Conservation (phyloP, 31 red algal species). For the Endocladia muricata region DNA sequence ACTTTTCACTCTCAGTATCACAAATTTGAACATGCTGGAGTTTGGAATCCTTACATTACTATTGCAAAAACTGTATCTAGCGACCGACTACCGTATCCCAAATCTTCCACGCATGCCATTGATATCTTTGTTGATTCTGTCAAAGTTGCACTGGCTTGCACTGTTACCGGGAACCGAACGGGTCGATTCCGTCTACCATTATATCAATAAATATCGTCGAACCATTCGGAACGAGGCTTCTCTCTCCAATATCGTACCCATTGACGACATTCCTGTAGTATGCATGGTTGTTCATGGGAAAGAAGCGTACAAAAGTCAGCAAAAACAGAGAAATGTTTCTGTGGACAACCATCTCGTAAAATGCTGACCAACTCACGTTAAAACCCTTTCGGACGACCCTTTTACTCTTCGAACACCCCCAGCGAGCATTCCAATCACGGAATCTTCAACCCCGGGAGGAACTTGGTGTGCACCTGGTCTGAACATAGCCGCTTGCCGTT, state of each 20-base stretch:
- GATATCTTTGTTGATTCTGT: too few relatives aligned
- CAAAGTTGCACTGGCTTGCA: too few relatives aligned
- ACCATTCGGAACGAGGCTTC: conserved; percentile 48
- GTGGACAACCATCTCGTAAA: neutral
- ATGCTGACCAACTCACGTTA: conserved; percentile 38
- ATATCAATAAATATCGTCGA: conserved; percentile 53
- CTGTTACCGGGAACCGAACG: too few relatives aligned
- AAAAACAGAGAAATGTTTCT: neutral
- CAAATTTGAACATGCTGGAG: too few relatives aligned
- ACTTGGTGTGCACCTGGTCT: conserved; percentile 68
- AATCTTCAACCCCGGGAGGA: conserved; percentile 57
- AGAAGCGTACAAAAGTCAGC: neutral
- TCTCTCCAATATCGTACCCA: conserved; percentile 64
- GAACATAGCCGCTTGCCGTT: conserved; percentile 42
- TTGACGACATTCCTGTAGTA: conserved; percentile 21
- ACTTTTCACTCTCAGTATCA: too few relatives aligned
- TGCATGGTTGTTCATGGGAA: neutral
- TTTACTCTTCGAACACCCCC: conserved; percentile 54
- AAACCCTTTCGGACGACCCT: conserved; percentile 50
- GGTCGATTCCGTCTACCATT: conserved; percentile 43
- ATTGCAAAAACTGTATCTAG: too few relatives aligned
- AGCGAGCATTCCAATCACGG: conserved; percentile 58
- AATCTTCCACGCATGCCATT: too few relatives aligned
- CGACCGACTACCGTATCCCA: too few relatives aligned
- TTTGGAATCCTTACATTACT: too few relatives aligned